Percentiles rank a stretch among this genome's conserved stretches.
Evolutionary conservation across 176 grass and related monocot species (phyloP).

Genomic region (Musa beccarii): DNA sequence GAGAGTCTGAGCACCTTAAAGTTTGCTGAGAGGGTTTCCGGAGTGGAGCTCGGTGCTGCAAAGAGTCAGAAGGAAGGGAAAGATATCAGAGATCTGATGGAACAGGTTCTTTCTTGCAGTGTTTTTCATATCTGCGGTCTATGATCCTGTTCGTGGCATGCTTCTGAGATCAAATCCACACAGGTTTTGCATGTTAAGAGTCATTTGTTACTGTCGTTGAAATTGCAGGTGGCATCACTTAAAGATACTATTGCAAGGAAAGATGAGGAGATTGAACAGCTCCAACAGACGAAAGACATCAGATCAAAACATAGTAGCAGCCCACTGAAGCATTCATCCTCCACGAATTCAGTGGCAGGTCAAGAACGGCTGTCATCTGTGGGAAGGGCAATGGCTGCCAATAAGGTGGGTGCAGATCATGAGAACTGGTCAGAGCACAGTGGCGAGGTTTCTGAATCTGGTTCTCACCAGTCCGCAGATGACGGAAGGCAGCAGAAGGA

Average conservation of each 20-base stretch:
- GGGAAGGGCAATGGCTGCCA: slow-evolving; percentile 29
- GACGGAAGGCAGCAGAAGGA: slow-evolving; percentile 31
- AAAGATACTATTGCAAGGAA: slow-evolving; percentile 18
- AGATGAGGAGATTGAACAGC: slow-evolving; percentile 14
- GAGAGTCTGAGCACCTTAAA: slow-evolving; percentile 22
- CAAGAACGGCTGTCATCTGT: slow-evolving; percentile 14
- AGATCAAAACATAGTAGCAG: slow-evolving; percentile 17
- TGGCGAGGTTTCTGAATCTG: slow-evolving; percentile 63
- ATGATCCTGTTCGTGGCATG: too few species aligned
- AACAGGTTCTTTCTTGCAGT: slow-evolving; percentile 11
- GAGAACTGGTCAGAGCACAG: slow-evolving; percentile 53
- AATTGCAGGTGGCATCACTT: slow-evolving; percentile 13
- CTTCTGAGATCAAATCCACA: too few species aligned
- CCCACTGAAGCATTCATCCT: slow-evolving; percentile 63
- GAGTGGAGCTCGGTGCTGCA: slow-evolving; percentile 19
- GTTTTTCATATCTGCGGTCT: neutral
- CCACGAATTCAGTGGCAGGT: slow-evolving; percentile 27
- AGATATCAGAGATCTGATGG: slow-evolving; percentile 19
- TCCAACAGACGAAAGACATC: slow-evolving; percentile 21
- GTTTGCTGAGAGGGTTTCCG: slow-evolving; percentile 20
- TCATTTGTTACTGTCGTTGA: neutral
- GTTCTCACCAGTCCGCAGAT: slow-evolving; percentile 52
- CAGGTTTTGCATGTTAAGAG: too few species aligned
- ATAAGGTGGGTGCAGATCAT: slow-evolving; percentile 32
- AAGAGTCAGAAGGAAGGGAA: slow-evolving; percentile 18